Percentiles rank a stretch among this genome's conserved stretches.
Conservation (phyloP, 352 stramenopile genomes). For the Phytophthora vignae region DNA sequence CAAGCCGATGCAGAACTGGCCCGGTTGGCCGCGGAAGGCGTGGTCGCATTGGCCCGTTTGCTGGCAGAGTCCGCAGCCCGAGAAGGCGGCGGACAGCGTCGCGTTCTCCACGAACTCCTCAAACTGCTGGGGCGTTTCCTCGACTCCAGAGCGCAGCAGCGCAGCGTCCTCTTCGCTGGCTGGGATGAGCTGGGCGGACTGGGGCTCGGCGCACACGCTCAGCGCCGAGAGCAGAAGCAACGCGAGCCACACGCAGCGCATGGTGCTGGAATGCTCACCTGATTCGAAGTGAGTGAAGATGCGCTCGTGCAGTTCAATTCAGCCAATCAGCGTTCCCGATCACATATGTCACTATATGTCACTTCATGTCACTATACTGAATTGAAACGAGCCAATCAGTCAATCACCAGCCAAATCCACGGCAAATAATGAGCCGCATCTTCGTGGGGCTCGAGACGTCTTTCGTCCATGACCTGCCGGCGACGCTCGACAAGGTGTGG, state of each 20-base stretch:
- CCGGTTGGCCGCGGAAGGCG: constrained; percentile 61
- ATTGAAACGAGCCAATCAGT: constrained; percentile 4
- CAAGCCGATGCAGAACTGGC: constrained; percentile 74
- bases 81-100: constrained; percentile 56
- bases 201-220: constrained; percentile 6
- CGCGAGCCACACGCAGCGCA: constrained; percentile 15
- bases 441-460: constrained; percentile 83
- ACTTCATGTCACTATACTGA: too few relatives aligned
- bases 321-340: too few relatives aligned
- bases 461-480: constrained; percentile 73
- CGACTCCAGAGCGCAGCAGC: constrained; percentile 9
- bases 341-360: neutral
- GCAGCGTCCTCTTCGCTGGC: constrained; percentile 1
- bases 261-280: constrained; percentile 3
- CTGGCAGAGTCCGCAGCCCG: constrained; percentile 69
- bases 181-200: neutral
- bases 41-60: constrained; percentile 68
- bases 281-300: neutral
- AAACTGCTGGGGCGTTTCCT: constrained; percentile 13
- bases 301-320: too few relatives aligned
- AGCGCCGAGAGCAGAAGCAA: constrained; percentile 23
- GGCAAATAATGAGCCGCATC: constrained; percentile 54
- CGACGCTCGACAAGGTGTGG: constrained; percentile 65
- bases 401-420: constrained; percentile 7
- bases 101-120: constrained; percentile 44